phyloP scores from a whole-genome alignment of 495 filamentous ascomycete species.

The Trichocladium antarcticum region DNA sequence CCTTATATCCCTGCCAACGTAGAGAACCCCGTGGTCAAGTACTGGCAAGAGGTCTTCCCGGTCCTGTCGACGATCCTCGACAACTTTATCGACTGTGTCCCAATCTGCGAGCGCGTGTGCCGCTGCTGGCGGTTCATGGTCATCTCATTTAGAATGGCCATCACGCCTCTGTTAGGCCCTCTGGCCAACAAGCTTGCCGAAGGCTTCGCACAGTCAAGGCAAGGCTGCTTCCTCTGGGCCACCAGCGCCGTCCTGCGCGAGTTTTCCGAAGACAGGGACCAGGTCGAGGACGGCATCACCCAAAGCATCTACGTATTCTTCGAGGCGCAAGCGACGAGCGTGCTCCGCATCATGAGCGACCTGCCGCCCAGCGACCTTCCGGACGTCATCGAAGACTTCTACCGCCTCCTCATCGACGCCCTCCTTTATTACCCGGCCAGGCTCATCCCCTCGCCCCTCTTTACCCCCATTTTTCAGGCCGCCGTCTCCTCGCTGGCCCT shows the following conservation, averaged over 20 bases:
- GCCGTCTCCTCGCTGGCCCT: conserved; percentile 73
- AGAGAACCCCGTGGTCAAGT: conserved; percentile 86
- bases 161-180: conserved; percentile 69
- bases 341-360: conserved; percentile 81
- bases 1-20: conserved; percentile 62
- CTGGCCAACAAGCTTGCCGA: conserved; percentile 77
- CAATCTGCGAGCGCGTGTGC: conserved; percentile 87
- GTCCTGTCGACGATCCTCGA: conserved; percentile 73
- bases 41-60: conserved; percentile 87
- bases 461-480: conserved; percentile 74
- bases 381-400: conserved; percentile 98
- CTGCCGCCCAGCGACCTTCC: conserved; percentile 77
- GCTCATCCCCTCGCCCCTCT: conserved; percentile 63
- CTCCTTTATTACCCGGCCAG: conserved; percentile 82
- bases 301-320: conserved; percentile 86
- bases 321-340: conserved; percentile 77
- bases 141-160: conserved; percentile 83
- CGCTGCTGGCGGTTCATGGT: conserved; percentile 94
- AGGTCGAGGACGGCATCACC: conserved; percentile 74
- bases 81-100: conserved; percentile 69
- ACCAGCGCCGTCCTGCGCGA: conserved; percentile 90
- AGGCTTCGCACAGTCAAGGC: conserved; percentile 74
- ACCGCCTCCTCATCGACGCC: conserved; percentile 80
- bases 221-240: conserved; percentile 96
- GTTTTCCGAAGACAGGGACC: conserved; percentile 78